These are phyloP conservation scores for Pisolithus microcarpus DNA, from an alignment of 768 basidiomycete species.

Conservation along the genomic window DNA sequence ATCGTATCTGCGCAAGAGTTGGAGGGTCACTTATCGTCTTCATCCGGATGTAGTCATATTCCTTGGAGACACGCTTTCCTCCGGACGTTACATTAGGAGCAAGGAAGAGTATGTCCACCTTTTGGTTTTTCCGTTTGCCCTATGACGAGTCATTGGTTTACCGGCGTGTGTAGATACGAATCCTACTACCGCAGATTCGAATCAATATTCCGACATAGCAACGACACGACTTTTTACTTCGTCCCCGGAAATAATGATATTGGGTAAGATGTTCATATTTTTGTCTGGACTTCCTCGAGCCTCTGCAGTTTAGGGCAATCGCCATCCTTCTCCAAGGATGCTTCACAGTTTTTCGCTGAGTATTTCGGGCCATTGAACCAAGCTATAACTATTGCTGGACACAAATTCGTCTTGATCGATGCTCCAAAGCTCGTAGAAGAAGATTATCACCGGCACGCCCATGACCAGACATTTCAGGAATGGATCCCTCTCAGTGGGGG, in stretches of 20 bases:
- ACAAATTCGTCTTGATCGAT: slow-evolving; percentile 66
- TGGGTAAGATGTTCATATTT: slow-evolving; percentile 34
- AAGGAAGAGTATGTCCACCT: slow-evolving; percentile 37
- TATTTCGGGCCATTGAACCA: slow-evolving; percentile 68
- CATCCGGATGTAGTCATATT: slow-evolving; percentile 64
- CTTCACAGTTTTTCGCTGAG: slow-evolving; percentile 50
- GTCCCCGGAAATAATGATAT: slow-evolving; percentile 83
- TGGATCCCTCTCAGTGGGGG: slow-evolving; percentile 52
- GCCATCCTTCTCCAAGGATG: slow-evolving; percentile 41
- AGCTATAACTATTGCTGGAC: slow-evolving; percentile 54
- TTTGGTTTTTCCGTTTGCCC: background rate
- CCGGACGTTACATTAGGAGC: slow-evolving; percentile 47
- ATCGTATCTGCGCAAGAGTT: slow-evolving; percentile 61
- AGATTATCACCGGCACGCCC: slow-evolving; percentile 59
- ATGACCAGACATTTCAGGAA: slow-evolving; percentile 40
- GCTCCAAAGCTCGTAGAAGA: slow-evolving; percentile 79
- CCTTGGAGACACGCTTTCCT: slow-evolving; percentile 70
- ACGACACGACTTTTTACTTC: slow-evolving; percentile 41
- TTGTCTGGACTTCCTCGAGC: background rate
- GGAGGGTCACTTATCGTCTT: slow-evolving; percentile 53
- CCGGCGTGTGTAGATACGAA: slow-evolving; percentile 44
- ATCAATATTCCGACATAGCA: slow-evolving; percentile 44
- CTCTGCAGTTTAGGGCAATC: slow-evolving; percentile 47
- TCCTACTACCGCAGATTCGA: slow-evolving; percentile 55
- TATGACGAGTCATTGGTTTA: background rate